Evolutionary conservation across 2,329 filamentous ascomycete species (phyloP).

Genomic region (Ophiosphaerella herpotricha): DNA sequence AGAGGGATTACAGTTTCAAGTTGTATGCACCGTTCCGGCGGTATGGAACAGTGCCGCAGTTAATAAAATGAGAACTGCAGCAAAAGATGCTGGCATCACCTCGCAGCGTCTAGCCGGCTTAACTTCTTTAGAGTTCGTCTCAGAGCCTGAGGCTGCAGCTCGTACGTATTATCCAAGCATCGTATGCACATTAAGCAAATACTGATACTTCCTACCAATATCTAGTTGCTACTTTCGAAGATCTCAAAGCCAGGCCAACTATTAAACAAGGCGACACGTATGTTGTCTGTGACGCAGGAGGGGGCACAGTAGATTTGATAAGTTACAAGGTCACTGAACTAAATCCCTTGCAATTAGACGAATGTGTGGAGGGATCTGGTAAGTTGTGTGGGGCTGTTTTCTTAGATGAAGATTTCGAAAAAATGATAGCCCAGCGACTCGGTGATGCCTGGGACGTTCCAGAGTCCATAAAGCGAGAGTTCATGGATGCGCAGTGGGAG

Average conservation of each 20-base stretch:
- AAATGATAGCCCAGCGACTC: conserved; percentile 9
- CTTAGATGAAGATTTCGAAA: conserved; percentile 21
- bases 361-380: conserved; percentile 15
- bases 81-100: conserved; percentile 8
- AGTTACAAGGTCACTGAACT: conserved; percentile 21
- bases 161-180: too few relatives aligned
- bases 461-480: conserved; percentile 12
- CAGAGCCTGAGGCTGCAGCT: conserved; percentile 37
- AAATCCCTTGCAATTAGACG: conserved; percentile 12
- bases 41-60: conserved; percentile 13
- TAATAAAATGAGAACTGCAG: conserved; percentile 7
- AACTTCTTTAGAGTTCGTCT: conserved; percentile 20
- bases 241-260: conserved; percentile 13
- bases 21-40: conserved; percentile 19
- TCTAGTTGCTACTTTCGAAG: conserved; percentile 26
- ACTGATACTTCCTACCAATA: too few relatives aligned
- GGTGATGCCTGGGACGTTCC: conserved; percentile 11
- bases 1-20: conserved; percentile 1
- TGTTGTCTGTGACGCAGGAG: conserved; percentile 27
- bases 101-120: not conserved
- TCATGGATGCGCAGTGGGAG: conserved; percentile 29
- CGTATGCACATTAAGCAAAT: too few relatives aligned
- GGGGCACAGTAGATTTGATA: conserved; percentile 30
- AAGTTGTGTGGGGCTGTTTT: conserved; percentile 21
- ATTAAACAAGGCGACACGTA: conserved; percentile 19